phyloP scores from a whole-genome alignment of 331 rosid species.

The Malus hybrid region DNA sequence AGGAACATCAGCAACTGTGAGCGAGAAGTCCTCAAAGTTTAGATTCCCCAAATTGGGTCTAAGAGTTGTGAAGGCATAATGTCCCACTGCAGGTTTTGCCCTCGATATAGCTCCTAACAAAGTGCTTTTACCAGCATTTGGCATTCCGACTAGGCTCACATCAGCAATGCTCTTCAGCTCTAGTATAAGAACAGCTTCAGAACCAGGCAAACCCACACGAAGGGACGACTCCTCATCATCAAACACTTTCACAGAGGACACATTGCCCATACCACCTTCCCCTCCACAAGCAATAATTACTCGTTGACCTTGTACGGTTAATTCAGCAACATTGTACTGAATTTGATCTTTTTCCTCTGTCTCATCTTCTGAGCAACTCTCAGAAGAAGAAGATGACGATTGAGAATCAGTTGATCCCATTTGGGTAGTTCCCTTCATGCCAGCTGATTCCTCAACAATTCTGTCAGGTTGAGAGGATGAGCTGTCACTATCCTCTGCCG shows the following conservation, averaged over 20 bases:
- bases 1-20: constrained; percentile 89
- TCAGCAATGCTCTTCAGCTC: constrained; percentile 94
- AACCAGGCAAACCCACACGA: constrained; percentile 50
- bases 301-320: constrained; percentile 70
- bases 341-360: constrained; percentile 33
- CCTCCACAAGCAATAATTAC: constrained; percentile 68
- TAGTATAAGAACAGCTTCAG: constrained; percentile 62
- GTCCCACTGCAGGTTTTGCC: constrained; percentile 77
- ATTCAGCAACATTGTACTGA: constrained; percentile 59
- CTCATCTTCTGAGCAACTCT: constrained; percentile 31
- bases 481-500: constrained; percentile 14
- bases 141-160: constrained; percentile 94
- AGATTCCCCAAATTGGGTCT: constrained; percentile 87
- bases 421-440: constrained; percentile 10
- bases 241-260: constrained; percentile 24
- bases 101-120: constrained; percentile 82
- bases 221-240: constrained; percentile 32
- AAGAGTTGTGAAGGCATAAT: constrained; percentile 89
- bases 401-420: constrained; percentile 23
- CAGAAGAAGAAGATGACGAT: constrained; percentile 18
- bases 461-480: constrained; percentile 18
- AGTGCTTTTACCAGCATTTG: constrained; percentile 97
- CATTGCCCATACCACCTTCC: constrained; percentile 73
- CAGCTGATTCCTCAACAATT: constrained; percentile 16
- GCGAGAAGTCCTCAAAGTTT: constrained; percentile 75